Evolutionary conservation across 2,329 filamentous ascomycete species (phyloP).

Genomic region (Amphichorda felina): DNA sequence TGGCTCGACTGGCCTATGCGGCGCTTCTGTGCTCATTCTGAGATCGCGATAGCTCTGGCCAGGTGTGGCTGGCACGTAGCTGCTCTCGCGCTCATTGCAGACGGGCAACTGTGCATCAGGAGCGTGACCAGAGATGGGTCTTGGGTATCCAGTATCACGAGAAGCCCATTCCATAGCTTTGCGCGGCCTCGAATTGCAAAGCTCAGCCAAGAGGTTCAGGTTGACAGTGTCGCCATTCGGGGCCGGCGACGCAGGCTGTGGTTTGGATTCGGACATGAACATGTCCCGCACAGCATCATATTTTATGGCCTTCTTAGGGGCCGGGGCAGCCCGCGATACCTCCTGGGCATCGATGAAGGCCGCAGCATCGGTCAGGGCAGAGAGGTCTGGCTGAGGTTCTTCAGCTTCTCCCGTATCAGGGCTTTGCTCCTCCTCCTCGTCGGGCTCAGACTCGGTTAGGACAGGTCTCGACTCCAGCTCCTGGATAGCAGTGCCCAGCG

Average conservation of each 20-base stretch:
- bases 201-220: slow-evolving; percentile 20
- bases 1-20: too few species aligned
- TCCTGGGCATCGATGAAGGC: slow-evolving; percentile 8
- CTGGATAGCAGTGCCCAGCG: slow-evolving; percentile 20
- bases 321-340: background rate
- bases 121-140: background rate
- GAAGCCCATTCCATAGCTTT: background rate
- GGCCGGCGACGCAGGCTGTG: slow-evolving; percentile 9
- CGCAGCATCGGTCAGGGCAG: slow-evolving; percentile 9
- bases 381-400: slow-evolving; percentile 3
- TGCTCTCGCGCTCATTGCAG: slow-evolving; percentile 3
- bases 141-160: background rate
- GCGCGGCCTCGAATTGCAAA: slow-evolving; percentile 19
- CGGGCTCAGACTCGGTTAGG: slow-evolving; percentile 11
- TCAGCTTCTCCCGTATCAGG: slow-evolving; percentile 10
- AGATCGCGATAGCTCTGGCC: background rate
- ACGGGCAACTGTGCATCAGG: background rate
- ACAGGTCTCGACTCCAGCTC: slow-evolving; percentile 18
- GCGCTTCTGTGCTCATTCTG: background rate
- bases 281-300: slow-evolving; percentile 25
- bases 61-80: slow-evolving; percentile 3
- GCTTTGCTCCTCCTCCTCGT: slow-evolving; percentile 11
- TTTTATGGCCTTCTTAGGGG: slow-evolving; percentile 6
- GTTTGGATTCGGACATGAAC: slow-evolving; percentile 22
- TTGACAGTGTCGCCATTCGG: slow-evolving; percentile 11